These are phyloP conservation scores for Trypanosomatidae sp. DNA, from an alignment of 208 protist genomes.

Conservation along the genomic window DNA sequence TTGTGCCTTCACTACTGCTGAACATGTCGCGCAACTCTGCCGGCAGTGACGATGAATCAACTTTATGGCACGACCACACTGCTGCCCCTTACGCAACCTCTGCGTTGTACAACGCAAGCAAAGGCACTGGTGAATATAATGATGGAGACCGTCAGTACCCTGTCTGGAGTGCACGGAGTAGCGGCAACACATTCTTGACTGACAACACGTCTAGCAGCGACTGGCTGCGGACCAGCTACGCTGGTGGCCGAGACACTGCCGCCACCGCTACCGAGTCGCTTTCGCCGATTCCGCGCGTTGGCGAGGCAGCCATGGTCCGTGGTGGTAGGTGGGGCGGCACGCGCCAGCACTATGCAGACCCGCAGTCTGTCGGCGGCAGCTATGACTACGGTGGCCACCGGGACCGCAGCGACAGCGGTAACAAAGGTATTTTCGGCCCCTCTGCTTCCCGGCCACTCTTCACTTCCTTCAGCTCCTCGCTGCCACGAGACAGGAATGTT, in stretches of 20 bases:
- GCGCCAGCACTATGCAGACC: slow-evolving; percentile 7
- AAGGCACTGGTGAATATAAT: background rate
- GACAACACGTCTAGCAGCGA: slow-evolving; percentile 27
- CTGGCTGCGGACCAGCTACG: slow-evolving; percentile 1
- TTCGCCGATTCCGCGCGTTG: slow-evolving; percentile 19
- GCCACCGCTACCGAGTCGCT: slow-evolving; percentile 5
- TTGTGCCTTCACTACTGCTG: slow-evolving; percentile 18
- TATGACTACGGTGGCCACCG: background rate
- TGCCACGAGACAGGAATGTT: slow-evolving; percentile 13
- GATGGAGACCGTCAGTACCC: background rate
- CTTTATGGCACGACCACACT: slow-evolving; percentile 8
- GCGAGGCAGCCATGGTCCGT: background rate
- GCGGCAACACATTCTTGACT: slow-evolving; percentile 25
- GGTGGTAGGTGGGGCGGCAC: background rate
- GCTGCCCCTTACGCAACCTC: slow-evolving; percentile 7
- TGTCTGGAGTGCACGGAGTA: slow-evolving; percentile 1
- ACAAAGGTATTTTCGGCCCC: slow-evolving; percentile 3
- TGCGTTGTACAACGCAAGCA: background rate
- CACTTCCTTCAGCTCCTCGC: slow-evolving; percentile 17
- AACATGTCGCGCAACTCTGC: slow-evolving; percentile 12
- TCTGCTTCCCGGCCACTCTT: slow-evolving; percentile 29
- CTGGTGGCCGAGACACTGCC: background rate
- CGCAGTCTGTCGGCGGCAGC: background rate
- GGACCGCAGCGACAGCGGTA: background rate
- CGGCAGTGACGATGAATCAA: background rate